A percentile compares a stretch with the other conserved stretches of the same genome.
phyloP scores from a whole-genome alignment of 257 asterid species.

The Scutellaria galericulata region DNA sequence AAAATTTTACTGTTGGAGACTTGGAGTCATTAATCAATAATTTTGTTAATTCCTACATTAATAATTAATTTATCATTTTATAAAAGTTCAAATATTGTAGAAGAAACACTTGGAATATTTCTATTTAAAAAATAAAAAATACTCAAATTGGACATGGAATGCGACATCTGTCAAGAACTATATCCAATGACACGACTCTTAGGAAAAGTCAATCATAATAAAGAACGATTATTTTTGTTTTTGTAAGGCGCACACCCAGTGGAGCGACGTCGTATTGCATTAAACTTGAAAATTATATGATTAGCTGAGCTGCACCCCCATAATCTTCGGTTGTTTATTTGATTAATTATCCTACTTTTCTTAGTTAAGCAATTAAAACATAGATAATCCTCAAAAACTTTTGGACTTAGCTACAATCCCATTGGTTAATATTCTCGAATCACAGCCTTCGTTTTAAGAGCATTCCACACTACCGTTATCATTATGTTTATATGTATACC shows the following conservation, averaged over 20 bases:
- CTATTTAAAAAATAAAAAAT: not conserved
- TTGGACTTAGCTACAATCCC: conserved; percentile 15
- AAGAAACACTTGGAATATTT: too few species aligned
- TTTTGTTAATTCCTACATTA: too few species aligned
- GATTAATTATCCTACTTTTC: not conserved
- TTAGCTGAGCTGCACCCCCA: conserved; percentile 13
- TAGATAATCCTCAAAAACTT: conserved; percentile 2
- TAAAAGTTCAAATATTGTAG: too few species aligned
- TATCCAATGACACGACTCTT: conserved; percentile 17
- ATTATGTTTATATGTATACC: not conserved
- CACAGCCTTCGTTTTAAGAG: conserved; percentile 15
- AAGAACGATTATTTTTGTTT: conserved; percentile 12
- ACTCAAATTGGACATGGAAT: conserved; percentile 20
- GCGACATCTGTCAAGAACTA: conserved; percentile 21
- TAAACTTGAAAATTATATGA: not conserved
- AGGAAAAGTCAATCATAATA: conserved; percentile 25
- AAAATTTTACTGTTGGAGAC: too few species aligned
- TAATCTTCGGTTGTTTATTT: not conserved
- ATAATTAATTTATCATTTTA: too few species aligned
- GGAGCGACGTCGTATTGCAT: not conserved
- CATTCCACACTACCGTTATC: not conserved
- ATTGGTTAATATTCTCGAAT: conserved; percentile 36
- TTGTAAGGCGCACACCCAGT: conserved; percentile 26
- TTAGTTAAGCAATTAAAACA: conserved; percentile 7
- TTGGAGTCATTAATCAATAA: too few species aligned